A percentile compares a stretch with the other conserved stretches of the same genome.
phyloP scores from a whole-genome alignment of 2,329 filamentous ascomycete genomes.

The Botrytis hyacinthi region DNA sequence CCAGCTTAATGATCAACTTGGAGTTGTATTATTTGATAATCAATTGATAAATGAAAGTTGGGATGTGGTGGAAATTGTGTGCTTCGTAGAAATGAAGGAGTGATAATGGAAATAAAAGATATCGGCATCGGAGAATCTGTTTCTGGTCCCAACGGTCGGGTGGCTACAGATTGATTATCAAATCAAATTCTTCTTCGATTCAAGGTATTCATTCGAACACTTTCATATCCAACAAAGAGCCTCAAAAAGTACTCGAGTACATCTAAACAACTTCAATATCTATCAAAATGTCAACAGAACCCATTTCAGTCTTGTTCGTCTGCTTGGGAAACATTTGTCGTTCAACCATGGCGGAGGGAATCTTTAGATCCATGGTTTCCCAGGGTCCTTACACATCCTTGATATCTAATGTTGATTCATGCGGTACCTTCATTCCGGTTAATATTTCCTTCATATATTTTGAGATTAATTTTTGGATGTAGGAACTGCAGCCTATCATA shows the following conservation, averaged over 20 bases:
- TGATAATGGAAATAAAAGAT: background rate
- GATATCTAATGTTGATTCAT: constrained; percentile 76
- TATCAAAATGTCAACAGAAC: constrained; percentile 24
- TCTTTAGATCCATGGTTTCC: constrained; percentile 72
- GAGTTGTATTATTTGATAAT: background rate
- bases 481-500: constrained; percentile 71
- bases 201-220: background rate
- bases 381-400: constrained; percentile 57
- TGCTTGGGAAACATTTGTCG: constrained; percentile 95
- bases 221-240: background rate
- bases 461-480: background rate
- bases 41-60: background rate
- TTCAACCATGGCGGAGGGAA: constrained; percentile 94
- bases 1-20: background rate
- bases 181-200: constrained; percentile 5
- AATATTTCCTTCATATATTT: background rate
- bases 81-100: background rate
- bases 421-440: constrained; percentile 56
- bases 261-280: background rate
- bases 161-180: constrained; percentile 2
- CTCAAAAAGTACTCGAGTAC: background rate
- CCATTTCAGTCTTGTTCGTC: constrained; percentile 81
- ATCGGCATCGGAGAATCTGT: constrained; percentile 3
- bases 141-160: background rate
- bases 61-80: background rate